Conservation (phyloP, 2,329 filamentous ascomycete species). For the Colletotrichum lini region DNA sequence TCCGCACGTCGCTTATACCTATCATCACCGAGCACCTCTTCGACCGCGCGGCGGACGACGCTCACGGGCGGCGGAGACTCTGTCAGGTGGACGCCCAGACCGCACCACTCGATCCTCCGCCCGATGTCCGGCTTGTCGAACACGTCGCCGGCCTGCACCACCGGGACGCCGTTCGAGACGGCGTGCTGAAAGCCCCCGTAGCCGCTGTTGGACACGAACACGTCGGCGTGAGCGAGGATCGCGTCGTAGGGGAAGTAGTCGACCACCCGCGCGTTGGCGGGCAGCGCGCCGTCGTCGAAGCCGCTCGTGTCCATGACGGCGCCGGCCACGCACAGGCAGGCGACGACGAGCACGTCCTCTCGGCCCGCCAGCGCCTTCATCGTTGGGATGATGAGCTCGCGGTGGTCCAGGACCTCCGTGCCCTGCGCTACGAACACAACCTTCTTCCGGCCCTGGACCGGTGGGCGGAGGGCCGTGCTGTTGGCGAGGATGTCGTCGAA, state of each 20-base stretch:
- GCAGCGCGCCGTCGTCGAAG: slow-evolving; percentile 49
- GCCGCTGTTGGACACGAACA: slow-evolving; percentile 64
- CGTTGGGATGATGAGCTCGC: slow-evolving; percentile 61
- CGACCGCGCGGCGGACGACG: slow-evolving; percentile 42
- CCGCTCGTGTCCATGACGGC: neutral
- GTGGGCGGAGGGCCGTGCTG: neutral
- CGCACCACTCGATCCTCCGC: slow-evolving; percentile 44
- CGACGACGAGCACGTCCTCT: slow-evolving; percentile 54
- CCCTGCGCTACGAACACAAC: slow-evolving; percentile 64
- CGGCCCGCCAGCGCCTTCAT: slow-evolving; percentile 57
- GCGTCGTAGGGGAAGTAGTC: slow-evolving; percentile 66
- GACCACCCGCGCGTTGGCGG: slow-evolving; percentile 58
- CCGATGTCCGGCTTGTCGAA: slow-evolving; percentile 54
- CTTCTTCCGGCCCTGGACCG: slow-evolving; percentile 48
- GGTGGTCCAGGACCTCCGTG: slow-evolving; percentile 57
- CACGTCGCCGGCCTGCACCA: slow-evolving; percentile 60
- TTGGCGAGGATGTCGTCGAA: slow-evolving; percentile 58
- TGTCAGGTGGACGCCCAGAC: slow-evolving; percentile 36
- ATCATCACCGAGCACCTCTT: slow-evolving; percentile 41
- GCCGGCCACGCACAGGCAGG: slow-evolving; percentile 15
- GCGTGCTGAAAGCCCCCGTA: slow-evolving; percentile 64
- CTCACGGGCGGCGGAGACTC: slow-evolving; percentile 50
- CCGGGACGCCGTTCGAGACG: slow-evolving; percentile 61
- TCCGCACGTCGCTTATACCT: slow-evolving; percentile 43
- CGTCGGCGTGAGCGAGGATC: slow-evolving; percentile 58